Conservation (phyloP, 306 rosid species). For the Cucumis melo region DNA sequence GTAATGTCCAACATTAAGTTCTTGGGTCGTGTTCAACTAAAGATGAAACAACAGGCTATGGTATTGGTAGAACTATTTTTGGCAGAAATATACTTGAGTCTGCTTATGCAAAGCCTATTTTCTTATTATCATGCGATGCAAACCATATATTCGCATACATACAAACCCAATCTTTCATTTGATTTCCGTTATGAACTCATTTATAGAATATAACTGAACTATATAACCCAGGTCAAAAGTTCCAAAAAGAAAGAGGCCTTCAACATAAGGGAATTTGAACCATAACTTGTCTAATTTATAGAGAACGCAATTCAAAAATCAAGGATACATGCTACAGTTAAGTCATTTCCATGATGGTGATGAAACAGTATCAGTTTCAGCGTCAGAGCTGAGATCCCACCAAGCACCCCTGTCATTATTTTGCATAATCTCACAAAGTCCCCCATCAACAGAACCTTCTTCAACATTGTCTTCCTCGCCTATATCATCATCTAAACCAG, state of each 20-base stretch:
- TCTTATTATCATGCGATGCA: neutral
- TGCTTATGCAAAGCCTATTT: neutral
- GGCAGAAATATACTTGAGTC: neutral
- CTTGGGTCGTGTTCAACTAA: neutral
- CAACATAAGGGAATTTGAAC: neutral
- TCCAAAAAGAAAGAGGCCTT: neutral
- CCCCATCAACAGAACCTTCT: conserved; percentile 19
- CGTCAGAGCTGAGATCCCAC: conserved; percentile 47
- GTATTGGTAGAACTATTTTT: neutral
- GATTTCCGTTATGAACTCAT: neutral
- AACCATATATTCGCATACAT: neutral
- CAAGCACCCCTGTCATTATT: conserved; percentile 30
- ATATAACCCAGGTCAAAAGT: neutral
- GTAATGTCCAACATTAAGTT: neutral
- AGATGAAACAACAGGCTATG: neutral
- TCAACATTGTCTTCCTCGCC: conserved; percentile 30
- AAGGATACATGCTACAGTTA: neutral
- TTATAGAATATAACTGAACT: neutral
- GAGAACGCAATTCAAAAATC: neutral
- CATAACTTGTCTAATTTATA: neutral
- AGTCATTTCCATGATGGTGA: conserved; percentile 9
- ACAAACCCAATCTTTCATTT: neutral
- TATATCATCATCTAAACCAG: conserved; percentile 1
- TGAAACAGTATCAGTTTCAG: conserved; percentile 12
- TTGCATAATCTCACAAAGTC: conserved; percentile 13